Evolutionary conservation across 2,329 filamentous ascomycete genomes (phyloP), one percentile per base, ranked within the genome.

Genomic region (Lachnellula willkommii): DNA sequence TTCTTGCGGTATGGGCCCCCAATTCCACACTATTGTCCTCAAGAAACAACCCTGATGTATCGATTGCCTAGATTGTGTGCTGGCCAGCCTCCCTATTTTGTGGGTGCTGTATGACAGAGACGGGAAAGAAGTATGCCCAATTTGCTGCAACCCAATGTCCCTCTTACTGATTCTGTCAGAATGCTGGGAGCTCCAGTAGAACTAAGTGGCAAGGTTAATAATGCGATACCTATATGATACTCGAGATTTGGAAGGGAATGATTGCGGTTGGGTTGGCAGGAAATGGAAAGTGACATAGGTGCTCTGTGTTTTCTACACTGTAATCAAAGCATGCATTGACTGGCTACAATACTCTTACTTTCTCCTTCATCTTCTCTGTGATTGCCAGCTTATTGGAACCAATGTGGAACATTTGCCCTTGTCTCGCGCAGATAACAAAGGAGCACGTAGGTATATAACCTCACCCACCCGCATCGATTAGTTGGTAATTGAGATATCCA

Each of bases 41-140:
- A 12, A 32, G 9, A 32, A 14, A 8, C 15, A n/a, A 36, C 20
- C n/a, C 26, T 36, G 24, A 42, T 14, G 15, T 54, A 11, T 43
- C 46, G 11, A 58, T 20, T 47, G 14, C 17, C 51, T 52, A 40
- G 77, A 68, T 80, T 14, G 61, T 82, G 35, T 81, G 79, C 59
- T 83, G 78, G 73, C 80, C 79, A 2, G 77, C 76, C 4, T 75
- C 78, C 0, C 68, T 83, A 22, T 73, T 83, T 48, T 82, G 79
- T 67, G 77, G 79, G n/a, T 82, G 79, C 63, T 79, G 77, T 61
- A 73, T 74, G 42, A 81, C 79, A 2, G 73, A 81, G 63, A 72
- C 71, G 0, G 80, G 80, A 24, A 79, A 79, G 65, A 75, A 74
- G 79, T 81, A 70, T 63, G 74, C 70, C 24, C 9, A 32, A 32